Conservation (phyloP, 768 basidiomycete genomes). For the Kwoniella newhampshirensis region DNA sequence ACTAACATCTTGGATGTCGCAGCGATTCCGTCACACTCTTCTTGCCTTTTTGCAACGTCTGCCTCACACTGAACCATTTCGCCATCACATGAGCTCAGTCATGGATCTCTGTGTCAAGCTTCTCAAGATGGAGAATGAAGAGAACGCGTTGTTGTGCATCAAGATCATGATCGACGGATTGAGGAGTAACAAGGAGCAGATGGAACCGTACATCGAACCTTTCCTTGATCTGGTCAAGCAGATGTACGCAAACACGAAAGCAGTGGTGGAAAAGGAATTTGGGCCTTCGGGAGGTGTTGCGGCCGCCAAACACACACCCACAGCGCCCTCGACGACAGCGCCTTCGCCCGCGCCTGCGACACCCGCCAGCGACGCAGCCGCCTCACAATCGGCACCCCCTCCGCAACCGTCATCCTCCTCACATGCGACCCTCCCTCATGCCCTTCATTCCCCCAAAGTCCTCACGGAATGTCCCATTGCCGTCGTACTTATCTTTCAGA, state of each 20-base stretch:
- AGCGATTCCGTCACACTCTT: constrained; percentile 79
- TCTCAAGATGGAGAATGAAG: constrained; percentile 88
- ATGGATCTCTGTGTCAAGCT: constrained; percentile 79
- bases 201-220: constrained; percentile 71
- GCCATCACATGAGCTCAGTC: constrained; percentile 66
- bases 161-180: constrained; percentile 88
- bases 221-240: constrained; percentile 80
- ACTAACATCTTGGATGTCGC: constrained; percentile 34
- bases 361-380: constrained; percentile 17
- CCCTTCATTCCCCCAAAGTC: constrained; percentile 86
- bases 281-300: constrained; percentile 47
- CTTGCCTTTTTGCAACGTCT: constrained; percentile 88
- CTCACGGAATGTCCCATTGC: constrained; percentile 90
- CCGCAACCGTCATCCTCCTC: constrained; percentile 16
- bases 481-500: constrained; percentile 84
- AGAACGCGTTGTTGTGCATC: constrained; percentile 84
- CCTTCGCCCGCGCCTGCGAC: constrained; percentile 17
- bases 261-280: constrained; percentile 71
- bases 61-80: constrained; percentile 74
- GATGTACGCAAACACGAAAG: constrained; percentile 70
- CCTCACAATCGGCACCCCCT: constrained; percentile 25
- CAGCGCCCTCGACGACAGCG: constrained; percentile 4
- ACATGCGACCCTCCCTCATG: constrained; percentile 61
- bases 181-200: constrained; percentile 56
- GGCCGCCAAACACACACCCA: not conserved